These are phyloP conservation scores for Claviceps spartinae DNA, from an alignment of 2,329 filamentous ascomycete species.

Conservation along the genomic window DNA sequence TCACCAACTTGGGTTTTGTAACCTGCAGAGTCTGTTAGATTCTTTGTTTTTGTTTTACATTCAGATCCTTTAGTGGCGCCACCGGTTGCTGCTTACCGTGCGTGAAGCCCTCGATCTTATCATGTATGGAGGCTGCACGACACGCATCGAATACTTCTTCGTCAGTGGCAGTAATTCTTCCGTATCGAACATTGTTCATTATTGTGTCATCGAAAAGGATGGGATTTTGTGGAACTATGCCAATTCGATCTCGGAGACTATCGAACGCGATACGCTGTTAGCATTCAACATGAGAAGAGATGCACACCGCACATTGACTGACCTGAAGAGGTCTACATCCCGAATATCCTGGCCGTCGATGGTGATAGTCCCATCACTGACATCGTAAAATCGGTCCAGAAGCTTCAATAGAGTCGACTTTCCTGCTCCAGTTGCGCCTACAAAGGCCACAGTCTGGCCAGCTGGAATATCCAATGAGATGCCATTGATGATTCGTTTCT, in stretches of 20 bases:
- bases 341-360: slow-evolving; percentile 49
- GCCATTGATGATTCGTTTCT: slow-evolving; percentile 42
- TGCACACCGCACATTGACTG: background rate
- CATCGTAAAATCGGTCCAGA: slow-evolving; percentile 47
- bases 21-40: slow-evolving; percentile 15
- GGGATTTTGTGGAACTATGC: slow-evolving; percentile 42
- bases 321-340: slow-evolving; percentile 40
- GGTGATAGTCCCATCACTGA: slow-evolving; percentile 36
- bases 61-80: background rate
- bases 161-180: slow-evolving; percentile 37
- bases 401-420: slow-evolving; percentile 48
- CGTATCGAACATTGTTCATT: slow-evolving; percentile 46
- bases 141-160: slow-evolving; percentile 42
- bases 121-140: slow-evolving; percentile 42
- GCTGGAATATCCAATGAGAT: slow-evolving; percentile 36
- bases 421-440: slow-evolving; percentile 47
- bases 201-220: slow-evolving; percentile 45
- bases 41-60: background rate
- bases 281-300: slow-evolving; percentile 4
- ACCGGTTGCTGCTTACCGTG: slow-evolving; percentile 22
- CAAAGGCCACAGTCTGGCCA: slow-evolving; percentile 44
- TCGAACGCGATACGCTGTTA: slow-evolving; percentile 8
- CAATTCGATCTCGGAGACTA: slow-evolving; percentile 39
- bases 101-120: slow-evolving; percentile 41
- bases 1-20: slow-evolving; percentile 39